Evolutionary conservation across 2,329 filamentous ascomycete genomes (phyloP).

Genomic region (Claviceps pazoutovae): DNA sequence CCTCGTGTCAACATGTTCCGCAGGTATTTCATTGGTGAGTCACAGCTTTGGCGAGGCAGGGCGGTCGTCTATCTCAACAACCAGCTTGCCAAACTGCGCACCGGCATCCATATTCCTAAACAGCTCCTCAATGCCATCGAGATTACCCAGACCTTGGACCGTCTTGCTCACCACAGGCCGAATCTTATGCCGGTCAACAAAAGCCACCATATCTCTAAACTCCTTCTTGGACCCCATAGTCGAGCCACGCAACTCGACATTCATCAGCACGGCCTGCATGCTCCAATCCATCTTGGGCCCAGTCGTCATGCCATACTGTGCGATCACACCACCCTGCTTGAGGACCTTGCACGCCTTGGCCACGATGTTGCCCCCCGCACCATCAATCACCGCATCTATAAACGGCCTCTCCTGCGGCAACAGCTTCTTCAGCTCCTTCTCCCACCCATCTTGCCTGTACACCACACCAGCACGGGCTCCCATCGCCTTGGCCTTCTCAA

Average conservation of each 20-base stretch:
- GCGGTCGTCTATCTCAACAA: slow-evolving; percentile 50
- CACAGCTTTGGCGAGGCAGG: slow-evolving; percentile 27
- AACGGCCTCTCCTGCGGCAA: slow-evolving; percentile 53
- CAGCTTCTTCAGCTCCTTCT: slow-evolving; percentile 52
- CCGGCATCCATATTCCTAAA: slow-evolving; percentile 83
- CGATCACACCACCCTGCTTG: slow-evolving; percentile 72
- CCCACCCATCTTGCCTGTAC: slow-evolving; percentile 71
- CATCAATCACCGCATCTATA: slow-evolving; percentile 77
- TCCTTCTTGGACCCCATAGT: slow-evolving; percentile 89
- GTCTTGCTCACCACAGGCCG: slow-evolving; percentile 64
- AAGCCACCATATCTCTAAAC: slow-evolving; percentile 80
- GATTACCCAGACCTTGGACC: slow-evolving; percentile 57
- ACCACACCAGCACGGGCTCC: slow-evolving; percentile 72
- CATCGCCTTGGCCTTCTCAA: slow-evolving; percentile 54
- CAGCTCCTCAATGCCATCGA: slow-evolving; percentile 65
- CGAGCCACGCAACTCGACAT: slow-evolving; percentile 71
- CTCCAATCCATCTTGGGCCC: slow-evolving; percentile 73
- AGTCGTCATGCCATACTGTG: slow-evolving; percentile 83
- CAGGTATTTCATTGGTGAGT: background rate
- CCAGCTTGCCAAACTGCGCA: slow-evolving; percentile 83
- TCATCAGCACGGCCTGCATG: slow-evolving; percentile 74
- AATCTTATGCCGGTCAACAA: slow-evolving; percentile 61
- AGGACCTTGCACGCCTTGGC: slow-evolving; percentile 52
- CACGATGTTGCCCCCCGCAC: slow-evolving; percentile 78
- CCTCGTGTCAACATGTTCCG: background rate